Evolutionary conservation across 2,329 filamentous ascomycete genomes (phyloP).

Genomic region (Madurella fahalii): DNA sequence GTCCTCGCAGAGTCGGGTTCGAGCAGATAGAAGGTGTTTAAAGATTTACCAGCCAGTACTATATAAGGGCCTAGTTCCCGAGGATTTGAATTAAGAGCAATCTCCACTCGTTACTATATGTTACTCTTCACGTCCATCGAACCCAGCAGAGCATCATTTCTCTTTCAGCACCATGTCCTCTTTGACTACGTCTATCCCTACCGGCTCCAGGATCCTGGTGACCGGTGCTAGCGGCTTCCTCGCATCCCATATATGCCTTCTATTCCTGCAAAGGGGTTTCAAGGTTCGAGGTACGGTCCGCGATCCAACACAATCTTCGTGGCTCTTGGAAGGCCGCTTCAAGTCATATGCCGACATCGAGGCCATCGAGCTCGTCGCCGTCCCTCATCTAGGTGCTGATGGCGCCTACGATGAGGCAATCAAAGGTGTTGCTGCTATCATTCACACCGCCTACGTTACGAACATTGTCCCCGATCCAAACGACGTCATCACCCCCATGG

Average conservation of each 20-base stretch:
- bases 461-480: conserved; percentile 38
- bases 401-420: conserved; percentile 38
- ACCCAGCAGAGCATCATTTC: too few species aligned
- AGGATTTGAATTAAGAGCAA: too few species aligned
- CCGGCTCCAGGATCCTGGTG: not conserved
- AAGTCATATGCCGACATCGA: conserved; percentile 26
- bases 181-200: not conserved
- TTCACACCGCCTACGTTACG: conserved; percentile 43
- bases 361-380: conserved; percentile 35
- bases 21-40: too few species aligned
- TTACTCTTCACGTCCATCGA: not conserved
- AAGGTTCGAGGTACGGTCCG: conserved; percentile 5
- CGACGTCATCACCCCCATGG: conserved; percentile 38
- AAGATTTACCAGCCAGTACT: too few species aligned
- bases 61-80: too few species aligned
- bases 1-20: too few species aligned
- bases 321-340: conserved; percentile 34
- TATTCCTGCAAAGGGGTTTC: conserved; percentile 3
- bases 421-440: conserved; percentile 40
- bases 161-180: not conserved
- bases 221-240: conserved; percentile 7
- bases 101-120: not conserved
- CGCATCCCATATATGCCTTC: conserved; percentile 5
- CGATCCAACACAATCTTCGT: conserved; percentile 16
- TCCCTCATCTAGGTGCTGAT: conserved; percentile 36